Evolutionary conservation across 1,284 basidiomycete species (phyloP).

Genomic region (Athelia sp.): DNA sequence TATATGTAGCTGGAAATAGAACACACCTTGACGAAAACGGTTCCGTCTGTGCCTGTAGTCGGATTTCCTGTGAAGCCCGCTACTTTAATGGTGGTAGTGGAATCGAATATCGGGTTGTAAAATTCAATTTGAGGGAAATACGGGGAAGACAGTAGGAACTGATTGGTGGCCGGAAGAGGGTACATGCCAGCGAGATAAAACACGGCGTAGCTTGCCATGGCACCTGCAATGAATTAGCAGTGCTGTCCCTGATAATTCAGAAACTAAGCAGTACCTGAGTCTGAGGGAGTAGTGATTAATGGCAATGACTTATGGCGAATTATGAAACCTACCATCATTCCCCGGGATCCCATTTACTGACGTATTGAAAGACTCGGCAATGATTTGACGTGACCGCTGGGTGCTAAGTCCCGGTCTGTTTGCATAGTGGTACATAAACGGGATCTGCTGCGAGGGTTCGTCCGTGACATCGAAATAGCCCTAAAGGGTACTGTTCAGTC

Average conservation of each 20-base stretch:
- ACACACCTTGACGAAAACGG: slow-evolving; percentile 49
- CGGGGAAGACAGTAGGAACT: slow-evolving; percentile 56
- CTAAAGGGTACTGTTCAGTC: slow-evolving; percentile 17
- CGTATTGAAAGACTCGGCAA: slow-evolving; percentile 51
- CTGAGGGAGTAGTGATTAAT: slow-evolving; percentile 14
- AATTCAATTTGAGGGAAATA: slow-evolving; percentile 58
- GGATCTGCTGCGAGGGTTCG: slow-evolving; percentile 60
- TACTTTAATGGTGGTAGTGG: slow-evolving; percentile 49
- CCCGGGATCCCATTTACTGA: slow-evolving; percentile 51
- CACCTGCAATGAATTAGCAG: slow-evolving; percentile 31
- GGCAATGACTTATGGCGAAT: not conserved
- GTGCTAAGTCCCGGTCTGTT: slow-evolving; percentile 52
- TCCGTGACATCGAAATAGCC: slow-evolving; percentile 51
- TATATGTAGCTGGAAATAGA: not conserved
- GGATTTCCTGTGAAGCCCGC: slow-evolving; percentile 52
- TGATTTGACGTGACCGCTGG: slow-evolving; percentile 47
- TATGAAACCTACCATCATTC: slow-evolving; percentile 45
- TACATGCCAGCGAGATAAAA: slow-evolving; percentile 61
- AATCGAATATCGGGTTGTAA: slow-evolving; percentile 50
- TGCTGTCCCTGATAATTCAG: slow-evolving; percentile 20
- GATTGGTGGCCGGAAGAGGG: slow-evolving; percentile 54
- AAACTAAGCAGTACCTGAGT: slow-evolving; percentile 28
- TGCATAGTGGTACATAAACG: slow-evolving; percentile 64
- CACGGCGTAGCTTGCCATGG: slow-evolving; percentile 64
- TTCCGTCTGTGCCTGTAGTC: slow-evolving; percentile 40